Conservation (phyloP, 2,329 filamentous ascomycete species). For the Bimuria novae-zelandiae region DNA sequence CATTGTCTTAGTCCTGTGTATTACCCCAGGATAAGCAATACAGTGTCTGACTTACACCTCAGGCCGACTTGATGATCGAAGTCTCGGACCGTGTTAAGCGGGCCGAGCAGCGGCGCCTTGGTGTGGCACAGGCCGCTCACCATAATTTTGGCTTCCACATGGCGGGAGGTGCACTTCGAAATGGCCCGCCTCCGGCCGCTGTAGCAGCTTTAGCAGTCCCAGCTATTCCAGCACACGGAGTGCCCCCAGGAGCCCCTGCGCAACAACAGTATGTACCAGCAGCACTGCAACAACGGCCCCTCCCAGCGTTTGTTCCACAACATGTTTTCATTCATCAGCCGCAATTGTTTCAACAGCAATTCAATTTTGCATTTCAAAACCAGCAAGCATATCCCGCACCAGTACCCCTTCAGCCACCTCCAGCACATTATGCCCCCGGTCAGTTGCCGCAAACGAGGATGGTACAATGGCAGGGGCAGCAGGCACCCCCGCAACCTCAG, state of each 20-base stretch:
- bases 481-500: not conserved
- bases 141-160: constrained; percentile 30
- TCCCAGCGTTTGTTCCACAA: not conserved
- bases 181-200: not conserved
- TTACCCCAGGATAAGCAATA: too few relatives aligned
- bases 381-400: not conserved
- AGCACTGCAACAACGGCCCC: not conserved
- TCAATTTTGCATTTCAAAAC: not conserved
- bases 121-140: constrained; percentile 17
- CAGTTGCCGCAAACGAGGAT: not conserved
- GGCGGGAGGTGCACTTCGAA: constrained; percentile 20
- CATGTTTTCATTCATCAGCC: not conserved
- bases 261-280: constrained; percentile 20
- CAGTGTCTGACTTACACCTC: not conserved
- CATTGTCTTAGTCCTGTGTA: too few relatives aligned
- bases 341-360: not conserved
- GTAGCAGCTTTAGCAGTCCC: not conserved
- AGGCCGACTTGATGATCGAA: constrained; percentile 56
- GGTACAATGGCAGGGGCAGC: not conserved
- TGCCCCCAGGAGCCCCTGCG: not conserved
- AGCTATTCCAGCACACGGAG: constrained; percentile 1
- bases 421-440: not conserved
- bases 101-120: constrained; percentile 33
- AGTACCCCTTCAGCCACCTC: not conserved
- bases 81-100: constrained; percentile 59